Conservation (phyloP, 208 protist species). For the Trypanosoma theileri region DNA sequence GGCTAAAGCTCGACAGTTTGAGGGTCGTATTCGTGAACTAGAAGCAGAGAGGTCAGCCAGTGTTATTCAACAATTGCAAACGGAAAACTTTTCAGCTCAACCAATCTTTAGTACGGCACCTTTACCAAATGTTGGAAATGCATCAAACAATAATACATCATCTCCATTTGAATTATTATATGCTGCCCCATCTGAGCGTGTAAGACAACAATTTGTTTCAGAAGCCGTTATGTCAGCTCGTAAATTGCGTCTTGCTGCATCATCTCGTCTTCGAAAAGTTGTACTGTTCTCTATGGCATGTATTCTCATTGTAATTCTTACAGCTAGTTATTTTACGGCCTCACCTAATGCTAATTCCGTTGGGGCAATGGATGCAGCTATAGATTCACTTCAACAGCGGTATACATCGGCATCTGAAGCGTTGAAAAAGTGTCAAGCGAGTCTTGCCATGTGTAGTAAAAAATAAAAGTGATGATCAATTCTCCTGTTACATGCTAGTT, state of each 20-base stretch:
- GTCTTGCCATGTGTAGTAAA: neutral
- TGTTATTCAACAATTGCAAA: neutral
- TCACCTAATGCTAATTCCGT: neutral
- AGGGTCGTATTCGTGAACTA: conserved; percentile 21
- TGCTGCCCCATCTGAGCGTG: conserved; percentile 16
- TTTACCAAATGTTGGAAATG: neutral
- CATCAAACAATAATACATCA: neutral
- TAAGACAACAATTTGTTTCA: conserved; percentile 22
- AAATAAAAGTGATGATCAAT: neutral
- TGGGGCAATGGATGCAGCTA: neutral
- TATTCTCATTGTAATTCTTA: conserved; percentile 16
- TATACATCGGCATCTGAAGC: neutral
- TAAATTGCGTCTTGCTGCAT: conserved; percentile 7
- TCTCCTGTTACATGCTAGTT: too few relatives aligned
- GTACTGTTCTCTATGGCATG: conserved; percentile 5
- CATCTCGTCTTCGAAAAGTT: conserved; percentile 3
- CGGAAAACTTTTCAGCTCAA: neutral
- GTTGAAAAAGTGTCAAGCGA: neutral
- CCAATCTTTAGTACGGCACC: neutral
- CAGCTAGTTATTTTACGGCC: conserved; percentile 1
- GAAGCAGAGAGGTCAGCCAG: conserved; percentile 12
- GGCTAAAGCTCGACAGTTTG: conserved; percentile 9
- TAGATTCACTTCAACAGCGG: conserved; percentile 1
- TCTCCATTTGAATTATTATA: conserved; percentile 14
- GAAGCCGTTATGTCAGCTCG: conserved; percentile 16